Evolutionary conservation across 352 stramenopile species (phyloP), one percentile per base, ranked within the genome.

Genomic region (Phytophthora agathidicida): DNA sequence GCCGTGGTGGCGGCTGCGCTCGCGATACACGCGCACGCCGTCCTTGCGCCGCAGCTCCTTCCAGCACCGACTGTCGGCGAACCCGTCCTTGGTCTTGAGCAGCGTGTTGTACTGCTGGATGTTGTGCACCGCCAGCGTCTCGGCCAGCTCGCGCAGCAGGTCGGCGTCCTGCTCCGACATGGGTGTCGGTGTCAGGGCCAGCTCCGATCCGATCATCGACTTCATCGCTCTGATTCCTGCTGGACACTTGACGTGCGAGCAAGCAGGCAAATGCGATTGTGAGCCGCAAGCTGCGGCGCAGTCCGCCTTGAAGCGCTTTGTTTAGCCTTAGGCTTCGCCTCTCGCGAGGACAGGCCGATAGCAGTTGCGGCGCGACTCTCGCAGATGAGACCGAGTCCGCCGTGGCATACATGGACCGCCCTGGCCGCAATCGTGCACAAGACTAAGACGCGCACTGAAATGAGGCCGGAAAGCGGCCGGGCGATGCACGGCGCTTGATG

Each of bases 131-230:
- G 39, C 23, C 39, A 47, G 7, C 14, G 39, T 47, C 14, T 47
- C 39, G 7, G 39, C 39, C 26, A 65, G 47, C 19, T 65, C 57
- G 24, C 47, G 30, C 39, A 65, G 35, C 31, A 60, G 35, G 23
- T 55, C 57, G 23, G 24, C 57, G 48, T 65, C 57, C 17, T 42
- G 30, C 24, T 53, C 57, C 9, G 33, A 50, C 41, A 65, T 28
- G 5, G 19, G 39, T 3, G 30, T 4, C 37, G 52, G 7, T 62
- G 60, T 17, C 7, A 22, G 37, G 14, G 37, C 22, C 5, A 10
- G 9, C 8, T 17, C 30, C 13, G 35, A 11, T n/a, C n/a, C n/a
- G n/a, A n/a, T n/a, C 6, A 47, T 33, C 9, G 22, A 24, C 26
- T 32, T 47, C 39, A 47, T 47, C 39, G 11, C 22, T 31, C 7